Percentiles rank a stretch among this genome's conserved stretches.
Evolutionary conservation across 2,329 filamentous ascomycete genomes (phyloP).

Genomic region (Byssochlamys sp.): DNA sequence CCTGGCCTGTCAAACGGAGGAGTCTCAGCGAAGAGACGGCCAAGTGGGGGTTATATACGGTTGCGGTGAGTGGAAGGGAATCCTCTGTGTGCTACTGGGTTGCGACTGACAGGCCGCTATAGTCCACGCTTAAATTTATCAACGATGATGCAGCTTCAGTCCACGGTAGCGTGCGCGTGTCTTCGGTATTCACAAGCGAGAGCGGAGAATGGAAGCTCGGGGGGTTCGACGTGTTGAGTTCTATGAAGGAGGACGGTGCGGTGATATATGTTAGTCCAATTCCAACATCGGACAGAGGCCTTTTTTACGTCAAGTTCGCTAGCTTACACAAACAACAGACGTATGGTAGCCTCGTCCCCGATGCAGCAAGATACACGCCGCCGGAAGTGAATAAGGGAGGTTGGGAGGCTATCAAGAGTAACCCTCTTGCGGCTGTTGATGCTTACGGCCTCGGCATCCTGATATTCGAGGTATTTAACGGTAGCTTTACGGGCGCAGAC

Average conservation of each 20-base stretch:
- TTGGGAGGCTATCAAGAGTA: constrained; percentile 84
- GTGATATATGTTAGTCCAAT: constrained; percentile 63
- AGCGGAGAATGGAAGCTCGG: constrained; percentile 97
- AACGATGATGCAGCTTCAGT: constrained; percentile 88
- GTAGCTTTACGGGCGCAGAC: constrained; percentile 63
- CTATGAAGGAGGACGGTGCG: constrained; percentile 89
- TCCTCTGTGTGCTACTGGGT: background rate
- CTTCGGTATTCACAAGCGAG: constrained; percentile 84
- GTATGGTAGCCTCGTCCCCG: constrained; percentile 77
- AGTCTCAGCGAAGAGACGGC: constrained; percentile 82
- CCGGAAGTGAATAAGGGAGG: constrained; percentile 77
- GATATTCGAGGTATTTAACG: constrained; percentile 86
- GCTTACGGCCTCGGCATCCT: constrained; percentile 77
- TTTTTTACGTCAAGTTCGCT: background rate
- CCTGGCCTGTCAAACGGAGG: constrained; percentile 82
- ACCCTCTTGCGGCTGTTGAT: constrained; percentile 72
- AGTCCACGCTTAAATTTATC: constrained; percentile 90
- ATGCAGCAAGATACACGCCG: constrained; percentile 72
- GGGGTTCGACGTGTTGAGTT: constrained; percentile 87
- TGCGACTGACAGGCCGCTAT: constrained; percentile 1
- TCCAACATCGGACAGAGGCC: background rate
- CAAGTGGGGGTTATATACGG: constrained; percentile 86
- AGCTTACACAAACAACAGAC: constrained; percentile 43
- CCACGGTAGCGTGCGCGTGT: constrained; percentile 74
- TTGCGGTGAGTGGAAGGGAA: constrained; percentile 52